Evolutionary conservation across 352 stramenopile genomes (phyloP).

Genomic region (Pelagophyceae sp.): DNA sequence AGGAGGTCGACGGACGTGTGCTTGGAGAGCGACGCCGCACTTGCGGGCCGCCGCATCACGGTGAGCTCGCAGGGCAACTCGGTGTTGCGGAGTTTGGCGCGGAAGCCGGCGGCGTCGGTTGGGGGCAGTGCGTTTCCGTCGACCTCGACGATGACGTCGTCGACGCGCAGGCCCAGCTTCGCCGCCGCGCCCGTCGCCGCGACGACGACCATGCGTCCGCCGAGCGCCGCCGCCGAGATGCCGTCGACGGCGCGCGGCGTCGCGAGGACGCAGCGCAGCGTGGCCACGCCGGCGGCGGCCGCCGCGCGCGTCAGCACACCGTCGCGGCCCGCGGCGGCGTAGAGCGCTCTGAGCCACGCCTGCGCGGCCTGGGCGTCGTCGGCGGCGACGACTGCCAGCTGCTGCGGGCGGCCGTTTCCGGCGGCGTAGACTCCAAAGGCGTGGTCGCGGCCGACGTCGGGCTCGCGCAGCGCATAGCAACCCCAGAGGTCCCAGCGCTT

Average conservation of each 20-base stretch:
- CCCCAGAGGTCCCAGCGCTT: neutral
- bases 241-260: neutral
- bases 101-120: neutral
- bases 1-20: neutral
- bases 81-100: neutral
- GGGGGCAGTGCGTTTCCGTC: neutral
- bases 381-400: neutral
- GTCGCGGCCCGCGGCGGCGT: neutral
- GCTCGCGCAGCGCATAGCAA: conserved; percentile 6
- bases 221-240: neutral
- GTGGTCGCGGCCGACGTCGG: neutral
- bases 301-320: neutral
- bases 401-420: neutral
- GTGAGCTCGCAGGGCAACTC: neutral
- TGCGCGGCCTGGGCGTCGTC: neutral
- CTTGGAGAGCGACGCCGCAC: too few relatives aligned
- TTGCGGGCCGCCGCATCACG: neutral
- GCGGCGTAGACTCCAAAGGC: neutral
- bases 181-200: neutral
- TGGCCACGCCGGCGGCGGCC: neutral
- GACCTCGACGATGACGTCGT: neutral
- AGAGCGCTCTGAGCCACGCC: neutral
- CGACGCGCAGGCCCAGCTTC: neutral
- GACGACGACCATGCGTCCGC: neutral
- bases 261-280: neutral